Percentiles rank a stretch among this genome's conserved stretches.
Evolutionary conservation across 1,139 yeast genomes (phyloP).

Genomic region (Magnusiomyces clavatus): DNA sequence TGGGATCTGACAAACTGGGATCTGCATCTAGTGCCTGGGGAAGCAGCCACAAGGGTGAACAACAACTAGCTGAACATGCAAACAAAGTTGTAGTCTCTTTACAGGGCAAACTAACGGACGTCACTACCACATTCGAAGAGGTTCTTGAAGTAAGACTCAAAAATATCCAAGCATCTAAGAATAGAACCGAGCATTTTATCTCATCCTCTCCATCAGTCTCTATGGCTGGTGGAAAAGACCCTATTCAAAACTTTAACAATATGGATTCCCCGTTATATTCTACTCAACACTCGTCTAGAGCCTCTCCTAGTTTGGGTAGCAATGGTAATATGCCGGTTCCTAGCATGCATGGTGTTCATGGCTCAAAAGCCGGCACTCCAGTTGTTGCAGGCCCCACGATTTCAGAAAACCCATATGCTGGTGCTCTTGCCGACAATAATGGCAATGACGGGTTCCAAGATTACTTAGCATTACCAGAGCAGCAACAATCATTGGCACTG

Average conservation of each 20-base stretch:
- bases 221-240: slow-evolving; percentile 6
- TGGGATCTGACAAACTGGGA: slow-evolving; percentile 16
- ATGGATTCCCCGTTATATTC: slow-evolving; percentile 14
- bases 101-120: slow-evolving; percentile 83
- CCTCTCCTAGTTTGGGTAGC: not conserved
- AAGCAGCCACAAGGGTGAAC: slow-evolving; percentile 41
- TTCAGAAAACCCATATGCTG: slow-evolving; percentile 30
- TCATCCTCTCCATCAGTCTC: slow-evolving; percentile 40
- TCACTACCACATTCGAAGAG: slow-evolving; percentile 83
- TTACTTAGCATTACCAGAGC: slow-evolving; percentile 55
- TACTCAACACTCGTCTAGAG: slow-evolving; percentile 4
- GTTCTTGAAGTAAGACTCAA: slow-evolving; percentile 83
- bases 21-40: slow-evolving; percentile 28
- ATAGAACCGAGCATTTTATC: slow-evolving; percentile 78
- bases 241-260: slow-evolving; percentile 2
- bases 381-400: slow-evolving; percentile 12
- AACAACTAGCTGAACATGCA: slow-evolving; percentile 63
- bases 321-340: not conserved
- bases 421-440: slow-evolving; percentile 30
- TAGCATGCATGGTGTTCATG: slow-evolving; percentile 1
- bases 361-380: slow-evolving; percentile 5
- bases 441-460: slow-evolving; percentile 16
- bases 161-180: slow-evolving; percentile 71
- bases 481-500: slow-evolving; percentile 59
- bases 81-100: slow-evolving; percentile 80